phyloP scores from a whole-genome alignment of 768 basidiomycete genomes.

The Leccinum barrowsii region DNA sequence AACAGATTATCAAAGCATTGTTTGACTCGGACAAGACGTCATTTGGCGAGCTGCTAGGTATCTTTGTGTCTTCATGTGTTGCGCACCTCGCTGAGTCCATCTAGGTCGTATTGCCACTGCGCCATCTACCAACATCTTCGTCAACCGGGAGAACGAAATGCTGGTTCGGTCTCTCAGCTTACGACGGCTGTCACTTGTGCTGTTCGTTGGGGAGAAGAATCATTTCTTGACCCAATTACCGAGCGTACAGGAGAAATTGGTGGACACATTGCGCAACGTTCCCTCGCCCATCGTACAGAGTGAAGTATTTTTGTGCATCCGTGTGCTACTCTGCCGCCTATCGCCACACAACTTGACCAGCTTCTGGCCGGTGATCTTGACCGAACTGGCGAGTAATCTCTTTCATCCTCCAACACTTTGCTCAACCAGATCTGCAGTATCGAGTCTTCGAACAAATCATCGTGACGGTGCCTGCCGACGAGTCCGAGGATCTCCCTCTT shows the following conservation, averaged over 20 bases:
- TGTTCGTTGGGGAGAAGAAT: conserved; percentile 89
- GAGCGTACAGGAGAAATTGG: conserved; percentile 93
- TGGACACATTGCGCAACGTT: conserved; percentile 82
- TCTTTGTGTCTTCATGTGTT: conserved; percentile 31
- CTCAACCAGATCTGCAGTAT: conserved; percentile 47
- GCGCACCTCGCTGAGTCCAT: conserved; percentile 21
- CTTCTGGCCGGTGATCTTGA: conserved; percentile 94
- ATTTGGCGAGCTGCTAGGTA: conserved; percentile 80
- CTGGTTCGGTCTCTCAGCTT: conserved; percentile 80
- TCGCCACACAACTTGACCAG: conserved; percentile 89
- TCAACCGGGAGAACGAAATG: conserved; percentile 93
- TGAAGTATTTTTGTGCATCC: conserved; percentile 92
- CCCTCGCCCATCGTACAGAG: conserved; percentile 83
- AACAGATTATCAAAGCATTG: conserved; percentile 69
- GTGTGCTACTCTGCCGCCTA: conserved; percentile 86
- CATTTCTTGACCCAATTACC: conserved; percentile 88
- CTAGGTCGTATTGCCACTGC: conserved; percentile 75
- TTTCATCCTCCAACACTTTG: too few relatives aligned
- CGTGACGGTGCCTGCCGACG: conserved; percentile 66
- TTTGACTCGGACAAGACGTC: conserved; percentile 87
- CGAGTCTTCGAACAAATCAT: conserved; percentile 87
- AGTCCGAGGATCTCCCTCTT: conserved; percentile 79
- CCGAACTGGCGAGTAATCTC: conserved; percentile 68
- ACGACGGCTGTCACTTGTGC: conserved; percentile 78
- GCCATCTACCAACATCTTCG: conserved; percentile 94